Evolutionary conservation across 2,329 filamentous ascomycete species (phyloP).

Genomic region (Aspergillus ustus): DNA sequence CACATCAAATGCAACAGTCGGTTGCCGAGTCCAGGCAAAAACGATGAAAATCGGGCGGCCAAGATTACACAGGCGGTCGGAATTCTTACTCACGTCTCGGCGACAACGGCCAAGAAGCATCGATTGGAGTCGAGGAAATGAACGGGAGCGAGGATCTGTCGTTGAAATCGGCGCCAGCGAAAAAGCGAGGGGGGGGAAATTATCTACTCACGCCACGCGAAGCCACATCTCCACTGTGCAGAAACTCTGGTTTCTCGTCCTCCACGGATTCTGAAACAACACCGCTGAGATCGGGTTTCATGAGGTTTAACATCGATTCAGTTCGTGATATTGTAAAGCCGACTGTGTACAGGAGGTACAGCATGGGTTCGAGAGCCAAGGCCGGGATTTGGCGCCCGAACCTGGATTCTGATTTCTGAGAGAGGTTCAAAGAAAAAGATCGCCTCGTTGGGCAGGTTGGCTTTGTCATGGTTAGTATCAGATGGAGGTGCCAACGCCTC

Average conservation of each 20-base stretch:
- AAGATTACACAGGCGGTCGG: conserved; percentile 5
- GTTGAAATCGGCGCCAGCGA: neutral
- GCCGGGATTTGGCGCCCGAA: neutral
- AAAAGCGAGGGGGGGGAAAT: neutral
- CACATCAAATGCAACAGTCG: neutral
- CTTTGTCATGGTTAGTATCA: neutral
- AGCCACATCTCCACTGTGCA: neutral
- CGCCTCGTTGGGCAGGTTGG: neutral
- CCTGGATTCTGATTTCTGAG: neutral
- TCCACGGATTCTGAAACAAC: conserved; percentile 8
- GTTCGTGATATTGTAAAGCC: neutral
- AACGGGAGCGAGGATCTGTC: neutral
- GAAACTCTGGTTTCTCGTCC: neutral
- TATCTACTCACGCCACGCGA: conserved; percentile 2
- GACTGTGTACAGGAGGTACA: neutral
- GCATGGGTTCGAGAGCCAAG: neutral
- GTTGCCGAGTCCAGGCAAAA: neutral
- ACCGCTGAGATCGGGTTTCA: neutral
- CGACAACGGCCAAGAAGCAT: conserved; percentile 9
- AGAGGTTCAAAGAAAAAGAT: neutral
- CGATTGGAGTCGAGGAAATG: neutral
- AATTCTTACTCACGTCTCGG: conserved; percentile 1
- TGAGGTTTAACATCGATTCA: neutral
- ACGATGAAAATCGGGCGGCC: neutral
- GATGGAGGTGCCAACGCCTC: conserved; percentile 21